Evolutionary conservation across 2,329 filamentous ascomycete species (phyloP).

Genomic region (Nakataea oryzae): DNA sequence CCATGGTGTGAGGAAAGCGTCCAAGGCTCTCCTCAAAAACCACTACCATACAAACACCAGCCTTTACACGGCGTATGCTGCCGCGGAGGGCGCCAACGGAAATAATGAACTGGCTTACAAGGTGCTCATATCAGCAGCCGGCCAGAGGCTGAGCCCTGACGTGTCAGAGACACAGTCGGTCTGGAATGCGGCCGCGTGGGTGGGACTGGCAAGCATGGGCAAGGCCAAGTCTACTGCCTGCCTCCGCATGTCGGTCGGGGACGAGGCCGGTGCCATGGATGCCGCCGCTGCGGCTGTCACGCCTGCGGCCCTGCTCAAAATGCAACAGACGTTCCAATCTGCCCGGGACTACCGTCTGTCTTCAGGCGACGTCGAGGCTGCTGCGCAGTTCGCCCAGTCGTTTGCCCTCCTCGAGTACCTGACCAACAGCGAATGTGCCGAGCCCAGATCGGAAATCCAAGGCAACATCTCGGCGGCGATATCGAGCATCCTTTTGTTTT

Average conservation of each 20-base stretch:
- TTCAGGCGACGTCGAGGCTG: slow-evolving; percentile 31
- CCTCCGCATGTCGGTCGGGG: slow-evolving; percentile 28
- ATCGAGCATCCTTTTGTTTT: slow-evolving; percentile 27
- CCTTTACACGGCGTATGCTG: slow-evolving; percentile 71
- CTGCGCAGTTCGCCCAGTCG: slow-evolving; percentile 48
- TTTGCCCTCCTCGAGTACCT: slow-evolving; percentile 60
- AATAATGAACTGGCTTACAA: slow-evolving; percentile 48
- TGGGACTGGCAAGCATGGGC: slow-evolving; percentile 39
- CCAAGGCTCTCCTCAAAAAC: slow-evolving; percentile 61
- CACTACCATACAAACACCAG: slow-evolving; percentile 49
- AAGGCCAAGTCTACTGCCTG: slow-evolving; percentile 22
- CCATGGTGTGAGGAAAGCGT: slow-evolving; percentile 51
- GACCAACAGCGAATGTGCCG: slow-evolving; percentile 19
- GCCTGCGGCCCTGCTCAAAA: slow-evolving; percentile 37
- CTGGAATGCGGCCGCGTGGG: slow-evolving; percentile 57
- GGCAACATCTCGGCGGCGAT: slow-evolving; percentile 46
- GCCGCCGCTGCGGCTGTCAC: slow-evolving; percentile 10
- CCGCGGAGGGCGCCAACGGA: slow-evolving; percentile 54
- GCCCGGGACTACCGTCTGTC: slow-evolving; percentile 47
- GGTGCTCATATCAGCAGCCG: slow-evolving; percentile 57
- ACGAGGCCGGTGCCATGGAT: slow-evolving; percentile 6
- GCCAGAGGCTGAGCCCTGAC: slow-evolving; percentile 25
- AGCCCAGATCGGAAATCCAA: slow-evolving; percentile 34
- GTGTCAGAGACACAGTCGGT: slow-evolving; percentile 25
- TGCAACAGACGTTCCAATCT: slow-evolving; percentile 39